Evolutionary conservation across 1,284 basidiomycete genomes (phyloP), one percentile per base, ranked within the genome.

Genomic region (Testicularia cyperi): DNA sequence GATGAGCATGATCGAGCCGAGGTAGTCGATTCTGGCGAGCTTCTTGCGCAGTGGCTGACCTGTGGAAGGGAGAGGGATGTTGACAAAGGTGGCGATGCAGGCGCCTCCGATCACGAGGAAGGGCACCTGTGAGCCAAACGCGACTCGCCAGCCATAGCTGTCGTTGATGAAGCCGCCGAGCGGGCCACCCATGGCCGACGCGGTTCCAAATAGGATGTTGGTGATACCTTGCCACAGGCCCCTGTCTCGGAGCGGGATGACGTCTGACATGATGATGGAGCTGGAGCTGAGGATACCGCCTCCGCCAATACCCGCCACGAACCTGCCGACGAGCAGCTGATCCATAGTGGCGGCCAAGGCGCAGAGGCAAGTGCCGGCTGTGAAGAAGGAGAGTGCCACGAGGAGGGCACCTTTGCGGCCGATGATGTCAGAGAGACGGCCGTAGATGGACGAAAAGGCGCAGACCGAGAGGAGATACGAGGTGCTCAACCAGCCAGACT

Each of bases 251-350:
- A 80, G 55, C 4, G 73, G 70, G 1, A 80, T 78, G 18, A 80
- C 61, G 45, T 80, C 79, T 1, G 75, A 72, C 35, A 78, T 75
- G 34, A 79, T 75, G 44, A 79, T 77, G 58, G 79, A 80, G 8
- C 73, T 65, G 42, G 79, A 75, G 12, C 73, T 73, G 26, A 78
- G 78, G 39, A 80, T 67, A 4, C 79, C 79, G 7, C 79, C 79
- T 9, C 79, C 79, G 5, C 79, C 79, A n/a, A 79, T 75, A 27
- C 79, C 79, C 2, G 77, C 73, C 6, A 80, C 72, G 6, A 78
- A 78, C 12, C 79, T 64, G 24, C 74, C 77, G 19, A 64, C 40
- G 19, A 70, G 57, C 16, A 73, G 54, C 53, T 64, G 57, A 35
- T 44, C 32, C 53, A 74, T 67, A 27, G 48, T 61, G 29, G 49